Percentiles rank a stretch among this genome's conserved stretches.
These are phyloP conservation scores for Zygotorulaspora chibaensis DNA, from an alignment of 805 yeast genomes.

Conservation along the genomic window DNA sequence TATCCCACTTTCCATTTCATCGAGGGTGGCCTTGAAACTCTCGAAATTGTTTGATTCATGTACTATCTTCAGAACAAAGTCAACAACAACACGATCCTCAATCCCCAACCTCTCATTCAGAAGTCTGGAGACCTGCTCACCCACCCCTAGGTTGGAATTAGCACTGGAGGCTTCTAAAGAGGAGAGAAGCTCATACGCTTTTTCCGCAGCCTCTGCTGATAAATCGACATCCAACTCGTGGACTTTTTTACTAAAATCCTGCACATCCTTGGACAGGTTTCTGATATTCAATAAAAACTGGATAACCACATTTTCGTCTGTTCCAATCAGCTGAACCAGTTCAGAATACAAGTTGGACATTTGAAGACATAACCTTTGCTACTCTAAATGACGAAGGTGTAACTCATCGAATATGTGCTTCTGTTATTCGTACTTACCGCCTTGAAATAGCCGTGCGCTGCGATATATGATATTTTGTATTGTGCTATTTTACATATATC, in stretches of 20 bases:
- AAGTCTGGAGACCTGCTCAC: slow-evolving; percentile 8
- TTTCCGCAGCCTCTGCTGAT: slow-evolving; percentile 11
- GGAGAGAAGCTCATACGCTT: slow-evolving; percentile 13
- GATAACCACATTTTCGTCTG: slow-evolving; percentile 43
- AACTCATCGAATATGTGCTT: neutral
- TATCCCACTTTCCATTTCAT: slow-evolving; percentile 27
- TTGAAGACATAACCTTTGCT: neutral
- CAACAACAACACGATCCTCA: slow-evolving; percentile 22
- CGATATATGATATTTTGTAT: too few relatives aligned
- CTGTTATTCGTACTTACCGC: neutral
- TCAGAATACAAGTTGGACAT: slow-evolving; percentile 11
- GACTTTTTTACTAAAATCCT: slow-evolving; percentile 38
- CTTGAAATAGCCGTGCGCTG: too few relatives aligned
- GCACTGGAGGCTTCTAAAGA: neutral
- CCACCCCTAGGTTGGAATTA: neutral
- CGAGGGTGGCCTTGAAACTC: slow-evolving; percentile 13
- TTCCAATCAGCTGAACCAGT: slow-evolving; percentile 30
- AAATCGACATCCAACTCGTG: slow-evolving; percentile 44
- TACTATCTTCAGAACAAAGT: slow-evolving; percentile 22
- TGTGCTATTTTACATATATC: too few relatives aligned
- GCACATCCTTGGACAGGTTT: slow-evolving; percentile 28
- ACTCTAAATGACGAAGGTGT: neutral
- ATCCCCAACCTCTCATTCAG: slow-evolving; percentile 15
- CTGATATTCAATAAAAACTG: slow-evolving; percentile 44
- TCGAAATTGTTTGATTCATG: slow-evolving; percentile 9